Evolutionary conservation across 2,329 filamentous ascomycete species (phyloP), one percentile per base, ranked within the genome.

Genomic region (Pseudodiploospora longispora): DNA sequence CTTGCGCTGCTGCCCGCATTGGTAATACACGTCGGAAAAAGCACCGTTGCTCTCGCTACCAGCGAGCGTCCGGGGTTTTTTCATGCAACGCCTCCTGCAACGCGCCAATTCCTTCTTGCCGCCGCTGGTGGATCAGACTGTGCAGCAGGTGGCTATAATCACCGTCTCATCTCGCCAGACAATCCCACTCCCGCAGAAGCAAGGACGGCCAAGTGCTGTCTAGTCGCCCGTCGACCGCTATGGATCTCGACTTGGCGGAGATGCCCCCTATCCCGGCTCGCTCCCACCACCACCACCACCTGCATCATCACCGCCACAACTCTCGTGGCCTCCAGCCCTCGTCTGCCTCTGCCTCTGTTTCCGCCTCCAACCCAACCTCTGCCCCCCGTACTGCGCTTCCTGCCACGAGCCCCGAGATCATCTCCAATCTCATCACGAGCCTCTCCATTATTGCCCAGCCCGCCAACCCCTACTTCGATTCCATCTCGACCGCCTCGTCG

Each of bases 391-490:
- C 47, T 36, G 56, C 49, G 45, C 49, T 67, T 37, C 58, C 67
- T 28, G 69, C 74, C 35, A 71, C 77, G 10, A 79, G 78, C 40
- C 83, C 84, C 46, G 82, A 86, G 59, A 76, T 89, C 59, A 87
- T 83, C 46, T 81, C 78, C 28, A 77, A 74, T 43, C 69, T 80
- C 43, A 89, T 85, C 65, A 87, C 82, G 51, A 87, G 75, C 43
- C 72, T 84, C 33, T 79, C 79, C 54, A 78, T 80, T 56, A 86
- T 77, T 53, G 84, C 81, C 19, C 74, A 78, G 40, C 83, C 85
- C 27, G 76, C 83, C 44, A 79, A 75, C 59, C 72, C 76, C 47
- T 82, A 86, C 59, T 87, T 88, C 58, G 84, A 89, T 55, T 72
- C 70, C 43, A 65, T 72, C 41, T 66, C 71, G 27, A 61, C 63